These are phyloP conservation scores for Aureobasidium leucospermi DNA, from an alignment of 2,329 filamentous ascomycete species.

Conservation along the genomic window DNA sequence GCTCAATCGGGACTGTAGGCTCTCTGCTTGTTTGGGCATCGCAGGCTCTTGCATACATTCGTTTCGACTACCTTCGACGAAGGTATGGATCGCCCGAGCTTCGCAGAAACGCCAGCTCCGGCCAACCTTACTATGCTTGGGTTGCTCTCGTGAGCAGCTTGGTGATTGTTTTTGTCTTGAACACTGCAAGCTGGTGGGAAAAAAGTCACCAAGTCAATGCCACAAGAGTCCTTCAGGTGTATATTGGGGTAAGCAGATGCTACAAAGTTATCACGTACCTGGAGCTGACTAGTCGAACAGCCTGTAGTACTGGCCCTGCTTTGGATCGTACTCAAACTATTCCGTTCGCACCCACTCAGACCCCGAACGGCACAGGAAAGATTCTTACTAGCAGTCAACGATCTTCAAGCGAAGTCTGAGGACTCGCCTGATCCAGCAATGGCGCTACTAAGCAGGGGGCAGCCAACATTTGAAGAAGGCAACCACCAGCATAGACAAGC, in stretches of 20 bases:
- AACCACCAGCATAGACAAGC: too few relatives aligned
- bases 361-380: too few relatives aligned
- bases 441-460: too few relatives aligned
- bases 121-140: background rate
- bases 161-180: background rate
- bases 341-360: too few relatives aligned
- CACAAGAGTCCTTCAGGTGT: background rate
- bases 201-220: background rate
- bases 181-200: background rate
- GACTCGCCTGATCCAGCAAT: too few relatives aligned
- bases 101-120: background rate
- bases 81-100: background rate
- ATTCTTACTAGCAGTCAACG: too few relatives aligned
- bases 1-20: background rate
- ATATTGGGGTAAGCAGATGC: background rate
- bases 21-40: background rate
- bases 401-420: too few relatives aligned
- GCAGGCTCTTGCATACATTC: background rate
- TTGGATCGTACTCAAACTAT: background rate
- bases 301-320: background rate
- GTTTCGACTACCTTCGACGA: background rate
- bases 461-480: too few relatives aligned
- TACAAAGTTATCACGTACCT: background rate
- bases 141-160: background rate
- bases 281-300: background rate